A percentile compares a stretch with the other conserved stretches of the same genome.
Conservation (phyloP, 2,329 filamentous ascomycete genomes). For the Xylariaceae sp. region DNA sequence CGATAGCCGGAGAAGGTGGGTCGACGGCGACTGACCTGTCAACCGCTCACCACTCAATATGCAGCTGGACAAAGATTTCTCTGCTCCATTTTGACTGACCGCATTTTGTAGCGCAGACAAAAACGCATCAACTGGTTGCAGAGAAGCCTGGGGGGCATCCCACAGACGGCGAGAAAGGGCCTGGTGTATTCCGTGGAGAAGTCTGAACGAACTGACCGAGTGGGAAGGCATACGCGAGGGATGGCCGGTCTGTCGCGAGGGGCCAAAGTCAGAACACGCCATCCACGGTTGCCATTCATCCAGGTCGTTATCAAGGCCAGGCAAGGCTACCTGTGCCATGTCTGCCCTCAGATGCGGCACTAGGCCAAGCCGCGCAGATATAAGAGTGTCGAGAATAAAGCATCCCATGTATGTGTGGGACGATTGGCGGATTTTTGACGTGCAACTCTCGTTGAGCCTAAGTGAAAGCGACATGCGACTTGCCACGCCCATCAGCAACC, state of each 20-base stretch:
- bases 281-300: slow-evolving; percentile 76
- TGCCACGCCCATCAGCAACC: slow-evolving; percentile 64
- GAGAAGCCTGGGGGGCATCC: background rate
- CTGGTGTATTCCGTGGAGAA: slow-evolving; percentile 19
- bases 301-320: slow-evolving; percentile 60
- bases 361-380: slow-evolving; percentile 51
- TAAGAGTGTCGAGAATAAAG: slow-evolving; percentile 59
- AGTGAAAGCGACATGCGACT: slow-evolving; percentile 50
- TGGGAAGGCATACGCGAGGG: slow-evolving; percentile 22
- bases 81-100: slow-evolving; percentile 9
- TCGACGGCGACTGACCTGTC: slow-evolving; percentile 17
- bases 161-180: slow-evolving; percentile 14
- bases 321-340: slow-evolving; percentile 44
- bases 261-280: slow-evolving; percentile 43
- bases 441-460: slow-evolving; percentile 36
- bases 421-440: slow-evolving; percentile 20
- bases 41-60: slow-evolving; percentile 18
- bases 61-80: slow-evolving; percentile 8
- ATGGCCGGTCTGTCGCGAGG: slow-evolving; percentile 3
- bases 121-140: slow-evolving; percentile 11
- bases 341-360: slow-evolving; percentile 47
- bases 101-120: slow-evolving; percentile 13
- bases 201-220: slow-evolving; percentile 22
- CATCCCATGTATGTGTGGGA: slow-evolving; percentile 55
- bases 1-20: slow-evolving; percentile 19